These are phyloP conservation scores for Boletus sp. DNA, from an alignment of 768 basidiomycete genomes.

Conservation along the genomic window DNA sequence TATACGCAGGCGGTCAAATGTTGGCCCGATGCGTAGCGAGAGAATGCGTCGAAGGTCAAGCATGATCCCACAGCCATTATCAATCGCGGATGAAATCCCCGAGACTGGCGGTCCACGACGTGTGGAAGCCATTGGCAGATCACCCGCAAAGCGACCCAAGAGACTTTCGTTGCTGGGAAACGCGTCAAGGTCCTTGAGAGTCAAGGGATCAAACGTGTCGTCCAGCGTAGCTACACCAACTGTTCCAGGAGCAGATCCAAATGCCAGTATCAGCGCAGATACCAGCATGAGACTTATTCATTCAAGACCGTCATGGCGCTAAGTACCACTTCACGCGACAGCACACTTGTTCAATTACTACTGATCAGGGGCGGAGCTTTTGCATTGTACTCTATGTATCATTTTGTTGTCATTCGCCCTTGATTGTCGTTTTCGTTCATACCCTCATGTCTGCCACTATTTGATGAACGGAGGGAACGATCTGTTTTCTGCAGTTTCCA, in stretches of 20 bases:
- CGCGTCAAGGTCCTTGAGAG: conserved; percentile 33
- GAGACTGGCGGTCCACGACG: conserved; percentile 39
- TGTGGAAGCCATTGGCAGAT: conserved; percentile 39
- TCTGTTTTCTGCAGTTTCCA: background rate
- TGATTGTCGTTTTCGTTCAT: conserved; percentile 18
- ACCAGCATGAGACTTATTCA: conserved; percentile 42
- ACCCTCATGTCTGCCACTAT: conserved; percentile 11
- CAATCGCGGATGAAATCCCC: conserved; percentile 36
- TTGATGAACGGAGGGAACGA: conserved; percentile 5
- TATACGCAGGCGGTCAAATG: conserved; percentile 61
- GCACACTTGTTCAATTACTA: conserved; percentile 5
- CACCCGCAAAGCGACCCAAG: conserved; percentile 60
- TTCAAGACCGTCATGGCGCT: conserved; percentile 59
- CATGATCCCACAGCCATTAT: conserved; percentile 67
- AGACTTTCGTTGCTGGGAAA: conserved; percentile 51
- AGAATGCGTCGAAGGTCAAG: conserved; percentile 75
- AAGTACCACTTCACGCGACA: conserved; percentile 18
- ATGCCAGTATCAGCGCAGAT: conserved; percentile 42
- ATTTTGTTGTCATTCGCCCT: conserved; percentile 6
- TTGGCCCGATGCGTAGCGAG: conserved; percentile 73
- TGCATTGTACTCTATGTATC: conserved; percentile 18
- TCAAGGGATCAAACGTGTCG: conserved; percentile 32
- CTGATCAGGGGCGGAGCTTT: conserved; percentile 9
- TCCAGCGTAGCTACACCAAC: conserved; percentile 31
- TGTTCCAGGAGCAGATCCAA: conserved; percentile 39